These are phyloP conservation scores for Clarireedia homoeocarpa DNA, from an alignment of 2,329 filamentous ascomycete genomes.

Conservation along the genomic window DNA sequence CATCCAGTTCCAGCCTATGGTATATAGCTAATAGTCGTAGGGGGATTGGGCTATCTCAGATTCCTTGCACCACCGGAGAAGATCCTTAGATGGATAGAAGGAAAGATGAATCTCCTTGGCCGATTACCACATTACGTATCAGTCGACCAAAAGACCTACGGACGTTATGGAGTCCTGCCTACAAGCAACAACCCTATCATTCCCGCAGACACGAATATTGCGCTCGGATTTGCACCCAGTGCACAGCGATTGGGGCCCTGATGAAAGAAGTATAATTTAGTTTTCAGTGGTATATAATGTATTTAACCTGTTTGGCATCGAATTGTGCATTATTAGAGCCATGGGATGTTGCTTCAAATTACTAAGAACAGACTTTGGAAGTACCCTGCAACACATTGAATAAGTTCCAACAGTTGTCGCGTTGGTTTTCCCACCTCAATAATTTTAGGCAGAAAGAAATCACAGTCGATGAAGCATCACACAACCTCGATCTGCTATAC, in stretches of 20 bases:
- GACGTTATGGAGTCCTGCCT: constrained; percentile 82
- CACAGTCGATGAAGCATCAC: no score
- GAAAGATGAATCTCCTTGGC: constrained; percentile 75
- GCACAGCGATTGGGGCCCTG: constrained; percentile 62
- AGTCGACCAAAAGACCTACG: constrained; percentile 92
- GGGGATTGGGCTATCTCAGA: constrained; percentile 81
- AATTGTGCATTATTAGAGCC: no score
- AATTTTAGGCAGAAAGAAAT: no score
- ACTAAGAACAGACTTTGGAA: no score
- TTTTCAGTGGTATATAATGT: no score
- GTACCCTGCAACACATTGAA: no score
- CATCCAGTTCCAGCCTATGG: neutral
- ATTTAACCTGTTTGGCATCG: no score
- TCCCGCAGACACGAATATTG: constrained; percentile 32
- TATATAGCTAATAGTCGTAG: constrained; percentile 36
- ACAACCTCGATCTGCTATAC: no score
- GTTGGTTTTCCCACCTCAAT: no score
- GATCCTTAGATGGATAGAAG: constrained; percentile 80
- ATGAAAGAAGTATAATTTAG: neutral
- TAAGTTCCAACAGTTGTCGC: no score
- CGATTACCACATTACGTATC: constrained; percentile 87
- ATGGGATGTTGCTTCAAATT: no score
- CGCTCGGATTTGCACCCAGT: constrained; percentile 54
- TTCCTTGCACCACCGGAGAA: constrained; percentile 86
- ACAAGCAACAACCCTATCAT: constrained; percentile 36